Evolutionary conservation across 495 filamentous ascomycete species (phyloP), one percentile per base, ranked within the genome.

Genomic region (Daldinia bambusicola): DNA sequence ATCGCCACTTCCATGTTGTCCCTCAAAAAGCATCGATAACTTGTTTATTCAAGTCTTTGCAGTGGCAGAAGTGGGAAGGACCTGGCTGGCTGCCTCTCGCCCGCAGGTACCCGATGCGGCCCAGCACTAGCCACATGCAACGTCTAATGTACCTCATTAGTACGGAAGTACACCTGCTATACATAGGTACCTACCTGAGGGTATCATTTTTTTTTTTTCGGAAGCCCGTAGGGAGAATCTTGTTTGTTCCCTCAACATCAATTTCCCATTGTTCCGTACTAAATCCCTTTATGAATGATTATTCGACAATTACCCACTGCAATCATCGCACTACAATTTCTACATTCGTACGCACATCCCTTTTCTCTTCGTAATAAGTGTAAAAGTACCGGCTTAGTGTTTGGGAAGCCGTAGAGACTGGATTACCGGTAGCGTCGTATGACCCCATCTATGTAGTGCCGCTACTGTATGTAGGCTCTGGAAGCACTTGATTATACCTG

Each of bases 1-100:
- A 69, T 56, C 61, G 70, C 66, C 70, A 73, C 70, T 73, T 66
- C 62, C 66, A 66, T 36, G 70, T 63, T 73, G 70, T 73, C 70
- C 22, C 69, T 73, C 57, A 69, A 38, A 43, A 67, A 43, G 37
- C 12, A 53, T 53, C 14, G 50, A 32, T 32, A 53, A 6, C 31
- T 12, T 53, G 50, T 20, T 32, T 53, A 53, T 53, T 53, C 50
- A 32, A 10, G 50, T 53, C 6, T 53, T 53, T 53, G 50, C 20
- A 18, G 45, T 61, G 26, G 58, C 13, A 45, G 38, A 45, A 60
- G 56, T 36, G 34, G 55, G 58, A 48, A 55, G 59, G 36, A 34
- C 51, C 43, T 63, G 14, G 32, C 63, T 18, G 69, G 69, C 55
- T 72, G 69, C 69, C 69, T 72, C 69, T 67, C 53, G 58, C 69